Conservation (phyloP, 805 yeast species). For the Yarrowia divulgata region DNA sequence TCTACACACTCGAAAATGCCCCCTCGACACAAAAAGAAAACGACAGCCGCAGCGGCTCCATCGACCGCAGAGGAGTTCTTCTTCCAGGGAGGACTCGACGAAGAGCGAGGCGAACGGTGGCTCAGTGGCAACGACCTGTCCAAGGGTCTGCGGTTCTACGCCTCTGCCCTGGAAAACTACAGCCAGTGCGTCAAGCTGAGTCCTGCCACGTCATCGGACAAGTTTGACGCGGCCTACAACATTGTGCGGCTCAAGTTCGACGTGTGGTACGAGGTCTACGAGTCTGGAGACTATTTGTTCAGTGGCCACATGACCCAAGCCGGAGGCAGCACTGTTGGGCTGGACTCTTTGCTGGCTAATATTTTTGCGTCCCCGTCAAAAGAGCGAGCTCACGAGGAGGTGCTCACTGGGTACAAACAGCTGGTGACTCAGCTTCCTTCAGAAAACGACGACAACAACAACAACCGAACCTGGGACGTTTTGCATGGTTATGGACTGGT, state of each 20-base stretch:
- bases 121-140: slow-evolving; percentile 63
- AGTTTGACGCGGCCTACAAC: slow-evolving; percentile 63
- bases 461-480: slow-evolving; percentile 39
- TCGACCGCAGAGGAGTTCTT: slow-evolving; percentile 60
- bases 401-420: slow-evolving; percentile 17
- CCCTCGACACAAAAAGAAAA: slow-evolving; percentile 21
- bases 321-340: slow-evolving; percentile 21
- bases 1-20: not conserved
- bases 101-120: slow-evolving; percentile 83
- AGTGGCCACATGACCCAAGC: slow-evolving; percentile 23
- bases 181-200: slow-evolving; percentile 40
- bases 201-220: slow-evolving; percentile 17
- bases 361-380: slow-evolving; percentile 38
- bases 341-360: slow-evolving; percentile 30
- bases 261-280: slow-evolving; percentile 61
- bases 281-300: slow-evolving; percentile 43
- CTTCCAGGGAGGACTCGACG: slow-evolving; percentile 65
- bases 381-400: slow-evolving; percentile 40
- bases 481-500: slow-evolving; percentile 45
- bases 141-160: slow-evolving; percentile 69
- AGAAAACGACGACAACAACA: not conserved
- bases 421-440: slow-evolving; percentile 6
- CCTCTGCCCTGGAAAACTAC: slow-evolving; percentile 47
- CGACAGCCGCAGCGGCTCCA: slow-evolving; percentile 26
- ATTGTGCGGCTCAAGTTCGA: slow-evolving; percentile 64